A percentile compares a stretch with the other conserved stretches of the same genome.
Evolutionary conservation across 192 early-diverging fungal species (phyloP).

Genomic region (Backusella mclennaniae): DNA sequence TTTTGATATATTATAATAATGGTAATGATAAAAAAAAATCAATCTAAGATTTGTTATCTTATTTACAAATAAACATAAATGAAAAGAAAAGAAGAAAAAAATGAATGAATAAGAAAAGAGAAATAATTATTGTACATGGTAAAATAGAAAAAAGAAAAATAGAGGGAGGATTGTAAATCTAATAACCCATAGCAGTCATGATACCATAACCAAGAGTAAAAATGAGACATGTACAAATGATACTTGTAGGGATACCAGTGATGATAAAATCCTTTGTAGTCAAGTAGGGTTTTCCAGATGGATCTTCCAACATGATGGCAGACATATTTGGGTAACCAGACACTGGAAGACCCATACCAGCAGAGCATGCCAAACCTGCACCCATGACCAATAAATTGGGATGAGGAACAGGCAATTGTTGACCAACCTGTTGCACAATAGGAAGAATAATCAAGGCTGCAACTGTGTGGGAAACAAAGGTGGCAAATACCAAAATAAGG

Average conservation of each 20-base stretch:
- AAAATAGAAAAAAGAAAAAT: background rate
- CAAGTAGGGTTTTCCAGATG: slow-evolving; percentile 64
- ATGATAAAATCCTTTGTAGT: slow-evolving; percentile 63
- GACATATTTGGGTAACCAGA: slow-evolving; percentile 81
- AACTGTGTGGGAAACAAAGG: slow-evolving; percentile 79
- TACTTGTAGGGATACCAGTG: slow-evolving; percentile 56
- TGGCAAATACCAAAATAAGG: slow-evolving; percentile 65
- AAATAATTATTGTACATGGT: background rate
- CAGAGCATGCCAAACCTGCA: slow-evolving; percentile 48
- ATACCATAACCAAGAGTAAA: slow-evolving; percentile 62
- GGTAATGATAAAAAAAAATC: background rate
- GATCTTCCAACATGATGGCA: slow-evolving; percentile 66
- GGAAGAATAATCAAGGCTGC: slow-evolving; percentile 77
- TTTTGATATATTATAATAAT: background rate
- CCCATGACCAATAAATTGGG: slow-evolving; percentile 72
- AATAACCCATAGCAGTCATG: slow-evolving; percentile 47
- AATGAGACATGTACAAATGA: slow-evolving; percentile 53
- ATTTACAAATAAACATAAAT: background rate
- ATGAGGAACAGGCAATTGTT: slow-evolving; percentile 61
- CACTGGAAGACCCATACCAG: slow-evolving; percentile 57
- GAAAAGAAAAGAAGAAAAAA: background rate
- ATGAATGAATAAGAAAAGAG: background rate
- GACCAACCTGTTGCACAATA: slow-evolving; percentile 68
- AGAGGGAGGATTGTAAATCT: background rate
- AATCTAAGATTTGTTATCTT: background rate